These are phyloP conservation scores for Apiosordaria backusii DNA, from an alignment of 495 filamentous ascomycete species.

Conservation along the genomic window DNA sequence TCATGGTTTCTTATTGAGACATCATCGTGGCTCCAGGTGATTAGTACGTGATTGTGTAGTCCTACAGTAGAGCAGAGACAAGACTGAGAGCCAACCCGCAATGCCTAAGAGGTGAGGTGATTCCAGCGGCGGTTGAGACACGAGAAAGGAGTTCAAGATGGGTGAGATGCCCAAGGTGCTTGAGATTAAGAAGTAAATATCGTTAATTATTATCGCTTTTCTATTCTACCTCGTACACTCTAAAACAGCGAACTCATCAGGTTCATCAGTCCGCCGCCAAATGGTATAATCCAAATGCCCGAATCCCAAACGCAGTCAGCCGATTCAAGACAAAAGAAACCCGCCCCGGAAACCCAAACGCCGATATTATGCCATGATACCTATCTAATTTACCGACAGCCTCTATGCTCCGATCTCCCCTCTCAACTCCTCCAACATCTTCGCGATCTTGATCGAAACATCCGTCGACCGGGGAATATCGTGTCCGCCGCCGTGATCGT, in stretches of 20 bases:
- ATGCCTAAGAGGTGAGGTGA: too few species aligned
- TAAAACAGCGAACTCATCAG: background rate
- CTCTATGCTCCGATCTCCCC: constrained; percentile 11
- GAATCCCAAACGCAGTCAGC: background rate
- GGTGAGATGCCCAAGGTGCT: too few species aligned
- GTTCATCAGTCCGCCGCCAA: background rate
- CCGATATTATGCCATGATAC: background rate
- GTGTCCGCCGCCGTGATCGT: constrained; percentile 55
- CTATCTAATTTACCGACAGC: background rate
- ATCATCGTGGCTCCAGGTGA: too few species aligned
- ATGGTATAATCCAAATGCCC: background rate
- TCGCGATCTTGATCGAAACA: constrained; percentile 27
- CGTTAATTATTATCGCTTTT: background rate
- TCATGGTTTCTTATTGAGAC: too few species aligned
- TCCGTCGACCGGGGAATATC: constrained; percentile 41
- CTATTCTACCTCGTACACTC: background rate
- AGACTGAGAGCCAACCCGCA: too few species aligned
- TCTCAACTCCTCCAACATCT: constrained; percentile 24
- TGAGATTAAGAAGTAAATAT: too few species aligned
- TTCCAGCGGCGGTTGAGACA: too few species aligned
- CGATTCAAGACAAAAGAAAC: background rate
- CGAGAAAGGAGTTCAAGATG: too few species aligned
- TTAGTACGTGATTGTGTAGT: too few species aligned
- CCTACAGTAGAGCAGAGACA: too few species aligned
- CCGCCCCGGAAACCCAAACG: background rate